A percentile compares a stretch with the other conserved stretches of the same genome.
Conservation (phyloP, 805 yeast genomes). For the Metschnikowia gruessii region DNA sequence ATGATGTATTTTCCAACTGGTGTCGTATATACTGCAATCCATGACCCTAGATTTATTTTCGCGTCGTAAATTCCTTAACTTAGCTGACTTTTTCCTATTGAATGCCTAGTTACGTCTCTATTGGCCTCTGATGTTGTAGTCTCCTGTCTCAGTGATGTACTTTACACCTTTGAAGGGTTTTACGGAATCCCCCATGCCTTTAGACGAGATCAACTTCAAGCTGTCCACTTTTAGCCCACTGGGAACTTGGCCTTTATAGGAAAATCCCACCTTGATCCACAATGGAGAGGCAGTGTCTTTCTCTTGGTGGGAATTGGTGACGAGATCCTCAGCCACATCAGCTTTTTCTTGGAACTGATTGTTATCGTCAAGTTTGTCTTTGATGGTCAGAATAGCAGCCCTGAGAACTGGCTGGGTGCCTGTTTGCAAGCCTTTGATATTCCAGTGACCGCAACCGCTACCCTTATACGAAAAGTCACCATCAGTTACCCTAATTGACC, state of each 20-base stretch:
- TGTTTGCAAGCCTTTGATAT: slow-evolving; percentile 50
- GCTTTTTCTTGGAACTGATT: neutral
- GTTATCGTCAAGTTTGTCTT: neutral
- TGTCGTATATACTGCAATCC: too few relatives aligned
- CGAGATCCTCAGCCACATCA: neutral
- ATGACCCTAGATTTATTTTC: neutral
- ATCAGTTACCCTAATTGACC: slow-evolving; percentile 61
- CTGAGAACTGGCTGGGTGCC: slow-evolving; percentile 69
- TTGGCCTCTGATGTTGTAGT: slow-evolving; percentile 44
- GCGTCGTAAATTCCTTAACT: neutral
- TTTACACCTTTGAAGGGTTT: slow-evolving; percentile 92
- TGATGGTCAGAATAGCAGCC: slow-evolving; percentile 43
- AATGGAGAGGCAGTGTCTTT: slow-evolving; percentile 24
- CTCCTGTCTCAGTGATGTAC: slow-evolving; percentile 65
- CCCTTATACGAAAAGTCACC: slow-evolving; percentile 68
- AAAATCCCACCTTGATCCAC: slow-evolving; percentile 50
- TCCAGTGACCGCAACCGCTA: slow-evolving; percentile 62
- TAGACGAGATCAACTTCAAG: slow-evolving; percentile 53
- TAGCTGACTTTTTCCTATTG: neutral
- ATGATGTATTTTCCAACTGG: too few relatives aligned
- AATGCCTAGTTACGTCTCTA: neutral
- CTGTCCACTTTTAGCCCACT: slow-evolving; percentile 72
- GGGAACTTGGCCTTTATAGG: slow-evolving; percentile 65
- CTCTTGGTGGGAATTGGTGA: neutral
- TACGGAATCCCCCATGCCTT: slow-evolving; percentile 56